Conservation (phyloP, 2,329 filamentous ascomycete species). For the Penicillium nordicum region DNA sequence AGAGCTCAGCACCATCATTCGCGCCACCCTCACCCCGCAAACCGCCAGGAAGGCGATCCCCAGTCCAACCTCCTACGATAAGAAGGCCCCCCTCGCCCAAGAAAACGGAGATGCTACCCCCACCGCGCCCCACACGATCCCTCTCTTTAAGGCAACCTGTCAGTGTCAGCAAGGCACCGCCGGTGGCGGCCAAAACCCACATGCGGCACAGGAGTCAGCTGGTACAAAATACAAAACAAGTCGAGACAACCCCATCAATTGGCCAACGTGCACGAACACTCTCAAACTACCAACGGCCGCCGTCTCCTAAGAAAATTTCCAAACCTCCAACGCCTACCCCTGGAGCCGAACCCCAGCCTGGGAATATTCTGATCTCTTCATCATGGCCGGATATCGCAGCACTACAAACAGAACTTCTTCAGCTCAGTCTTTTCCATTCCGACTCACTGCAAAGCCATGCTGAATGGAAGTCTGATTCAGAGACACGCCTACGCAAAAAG, state of each 20-base stretch:
- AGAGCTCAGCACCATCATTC: slow-evolving; percentile 18
- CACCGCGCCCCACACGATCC: slow-evolving; percentile 34
- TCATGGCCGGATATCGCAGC: slow-evolving; percentile 36
- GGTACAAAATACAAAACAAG: slow-evolving; percentile 18
- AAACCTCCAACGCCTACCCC: slow-evolving; percentile 25
- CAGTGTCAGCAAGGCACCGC: slow-evolving; percentile 15
- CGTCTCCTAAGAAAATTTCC: slow-evolving; percentile 37
- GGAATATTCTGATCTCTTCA: slow-evolving; percentile 25
- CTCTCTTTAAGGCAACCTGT: slow-evolving; percentile 38
- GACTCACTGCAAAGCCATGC: slow-evolving; percentile 27
- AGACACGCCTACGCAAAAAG: slow-evolving; percentile 31
- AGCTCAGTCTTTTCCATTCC: slow-evolving; percentile 41
- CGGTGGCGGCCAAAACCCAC: slow-evolving; percentile 26
- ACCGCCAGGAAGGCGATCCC: slow-evolving; percentile 7
- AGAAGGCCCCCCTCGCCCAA: slow-evolving; percentile 23
- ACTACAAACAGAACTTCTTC: slow-evolving; percentile 44
- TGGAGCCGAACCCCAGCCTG: slow-evolving; percentile 12
- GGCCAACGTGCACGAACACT: slow-evolving; percentile 30
- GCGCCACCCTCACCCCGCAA: slow-evolving; percentile 27
- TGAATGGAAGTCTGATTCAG: slow-evolving; percentile 32
- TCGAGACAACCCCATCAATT: slow-evolving; percentile 17
- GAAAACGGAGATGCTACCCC: slow-evolving; percentile 35
- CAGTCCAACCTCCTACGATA: slow-evolving; percentile 8
- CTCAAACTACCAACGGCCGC: slow-evolving; percentile 39
- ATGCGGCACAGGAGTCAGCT: slow-evolving; percentile 38